These are phyloP conservation scores for Aspergillus avenaceus DNA, from an alignment of 495 filamentous ascomycete genomes.

Conservation along the genomic window DNA sequence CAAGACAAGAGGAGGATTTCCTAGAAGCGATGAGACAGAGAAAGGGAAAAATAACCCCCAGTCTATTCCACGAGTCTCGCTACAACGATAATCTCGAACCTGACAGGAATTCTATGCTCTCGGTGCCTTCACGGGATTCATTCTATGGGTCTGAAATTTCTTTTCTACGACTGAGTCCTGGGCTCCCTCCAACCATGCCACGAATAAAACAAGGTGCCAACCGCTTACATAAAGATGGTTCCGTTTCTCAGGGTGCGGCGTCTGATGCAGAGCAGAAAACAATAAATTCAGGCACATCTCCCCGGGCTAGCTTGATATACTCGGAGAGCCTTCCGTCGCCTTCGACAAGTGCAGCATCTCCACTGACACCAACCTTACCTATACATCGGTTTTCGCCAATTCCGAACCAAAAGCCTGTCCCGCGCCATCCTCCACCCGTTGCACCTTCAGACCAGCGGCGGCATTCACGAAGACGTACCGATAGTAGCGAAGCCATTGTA, in stretches of 20 bases:
- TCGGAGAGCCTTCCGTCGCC: conserved; percentile 40
- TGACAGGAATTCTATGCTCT: conserved; percentile 29
- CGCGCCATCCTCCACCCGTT: conserved; percentile 34
- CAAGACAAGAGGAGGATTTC: conserved; percentile 77
- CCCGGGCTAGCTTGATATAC: conserved; percentile 31
- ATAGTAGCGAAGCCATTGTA: conserved; percentile 43
- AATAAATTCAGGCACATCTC: conserved; percentile 27
- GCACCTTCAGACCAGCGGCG: conserved; percentile 33
- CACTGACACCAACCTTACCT: conserved; percentile 41
- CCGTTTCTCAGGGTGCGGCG: conserved; percentile 24
- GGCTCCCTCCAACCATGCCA: conserved; percentile 20
- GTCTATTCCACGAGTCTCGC: conserved; percentile 55
- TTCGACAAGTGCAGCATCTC: conserved; percentile 36
- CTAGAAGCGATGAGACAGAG: conserved; percentile 77
- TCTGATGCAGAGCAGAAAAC: conserved; percentile 39
- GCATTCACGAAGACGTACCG: conserved; percentile 40
- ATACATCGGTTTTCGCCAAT: conserved; percentile 43
- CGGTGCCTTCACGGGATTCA: conserved; percentile 33
- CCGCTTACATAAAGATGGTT: conserved; percentile 25
- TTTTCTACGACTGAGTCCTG: conserved; percentile 41
- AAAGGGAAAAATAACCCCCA: conserved; percentile 70
- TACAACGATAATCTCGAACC: conserved; percentile 15
- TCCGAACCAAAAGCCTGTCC: conserved; percentile 36
- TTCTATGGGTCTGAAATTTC: conserved; percentile 39
- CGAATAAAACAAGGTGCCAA: conserved; percentile 27